Conservation (phyloP, 129 eudicot species). For the Logfia minima region DNA sequence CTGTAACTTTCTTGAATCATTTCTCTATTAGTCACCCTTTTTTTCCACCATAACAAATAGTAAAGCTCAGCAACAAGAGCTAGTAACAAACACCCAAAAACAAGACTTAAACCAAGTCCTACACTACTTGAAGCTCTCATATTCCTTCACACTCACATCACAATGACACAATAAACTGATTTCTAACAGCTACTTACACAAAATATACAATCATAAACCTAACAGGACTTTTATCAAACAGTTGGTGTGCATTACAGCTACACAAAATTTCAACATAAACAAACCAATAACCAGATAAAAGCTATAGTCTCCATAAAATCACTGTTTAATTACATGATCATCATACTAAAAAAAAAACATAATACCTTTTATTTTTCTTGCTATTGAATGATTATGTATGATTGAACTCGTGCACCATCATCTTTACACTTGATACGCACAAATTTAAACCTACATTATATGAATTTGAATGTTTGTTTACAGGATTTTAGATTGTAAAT, state of each 20-base stretch:
- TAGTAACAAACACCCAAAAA: slow-evolving; percentile 63
- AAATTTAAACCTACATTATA: not conserved
- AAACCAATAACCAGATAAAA: no score
- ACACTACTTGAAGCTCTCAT: slow-evolving; percentile 49
- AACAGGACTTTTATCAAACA: no score
- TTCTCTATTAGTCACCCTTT: slow-evolving; percentile 44
- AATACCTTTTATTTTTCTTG: slow-evolving; percentile 20
- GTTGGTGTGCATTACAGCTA: no score
- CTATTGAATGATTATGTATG: slow-evolving; percentile 11
- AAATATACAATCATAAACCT: no score
- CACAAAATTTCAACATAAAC: no score
- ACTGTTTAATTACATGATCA: no score
- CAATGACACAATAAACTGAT: slow-evolving; percentile 1
- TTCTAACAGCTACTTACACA: no score
- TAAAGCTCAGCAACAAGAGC: slow-evolving; percentile 73
- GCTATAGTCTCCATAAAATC: no score
- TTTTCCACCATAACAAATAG: slow-evolving; percentile 84
- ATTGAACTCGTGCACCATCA: slow-evolving; percentile 8
- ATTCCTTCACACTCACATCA: slow-evolving; percentile 16
- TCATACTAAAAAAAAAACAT: slow-evolving; percentile 9
- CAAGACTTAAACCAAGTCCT: slow-evolving; percentile 68
- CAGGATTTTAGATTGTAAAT: not conserved
- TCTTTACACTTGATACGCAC: slow-evolving; percentile 14
- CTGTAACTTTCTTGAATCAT: slow-evolving; percentile 41
- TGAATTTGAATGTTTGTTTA: not conserved